Conservation (phyloP, 768 basidiomycete genomes). For the Tremella fuciformis region DNA sequence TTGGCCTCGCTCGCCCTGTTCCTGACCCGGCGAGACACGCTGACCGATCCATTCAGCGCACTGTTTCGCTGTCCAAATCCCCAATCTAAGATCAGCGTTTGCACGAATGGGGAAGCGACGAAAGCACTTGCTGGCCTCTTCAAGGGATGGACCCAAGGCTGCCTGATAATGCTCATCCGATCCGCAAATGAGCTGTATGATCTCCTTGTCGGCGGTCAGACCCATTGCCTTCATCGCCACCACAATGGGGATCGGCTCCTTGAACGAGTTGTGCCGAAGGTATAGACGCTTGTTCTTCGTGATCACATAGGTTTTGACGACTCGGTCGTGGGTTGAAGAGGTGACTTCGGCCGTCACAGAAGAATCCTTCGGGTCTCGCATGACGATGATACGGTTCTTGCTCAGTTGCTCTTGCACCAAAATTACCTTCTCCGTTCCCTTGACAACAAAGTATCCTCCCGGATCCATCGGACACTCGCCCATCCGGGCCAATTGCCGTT, state of each 20-base stretch:
- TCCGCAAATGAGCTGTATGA: conserved; percentile 87
- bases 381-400: conserved; percentile 99
- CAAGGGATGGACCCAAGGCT: conserved; percentile 83
- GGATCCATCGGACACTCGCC: conserved; percentile 96
- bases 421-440: conserved; percentile 98
- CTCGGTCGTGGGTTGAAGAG: conserved; percentile 65
- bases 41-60: conserved; percentile 91
- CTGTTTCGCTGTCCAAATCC: conserved; percentile 83
- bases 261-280: conserved; percentile 93
- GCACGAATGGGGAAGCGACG: conserved; percentile 6
- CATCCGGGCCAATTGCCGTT: conserved; percentile 86
- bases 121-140: conserved; percentile 80
- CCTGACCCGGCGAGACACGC: conserved; percentile 79
- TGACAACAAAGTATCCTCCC: conserved; percentile 99
- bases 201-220: conserved; percentile 95
- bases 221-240: conserved; percentile 96
- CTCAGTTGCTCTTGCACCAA: conserved; percentile 97
- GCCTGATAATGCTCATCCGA: conserved; percentile 81
- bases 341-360: conserved; percentile 93
- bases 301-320: conserved; percentile 95
- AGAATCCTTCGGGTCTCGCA: conserved; percentile 84
- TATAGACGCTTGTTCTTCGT: conserved; percentile 95
- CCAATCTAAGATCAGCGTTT: conserved; percentile 23
- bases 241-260: conserved; percentile 93
- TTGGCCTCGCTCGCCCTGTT: conserved; percentile 34